A percentile compares a stretch with the other conserved stretches of the same genome.
These are phyloP conservation scores for Fusarium proliferatum DNA, from an alignment of 2,329 filamentous ascomycete genomes.

Conservation along the genomic window DNA sequence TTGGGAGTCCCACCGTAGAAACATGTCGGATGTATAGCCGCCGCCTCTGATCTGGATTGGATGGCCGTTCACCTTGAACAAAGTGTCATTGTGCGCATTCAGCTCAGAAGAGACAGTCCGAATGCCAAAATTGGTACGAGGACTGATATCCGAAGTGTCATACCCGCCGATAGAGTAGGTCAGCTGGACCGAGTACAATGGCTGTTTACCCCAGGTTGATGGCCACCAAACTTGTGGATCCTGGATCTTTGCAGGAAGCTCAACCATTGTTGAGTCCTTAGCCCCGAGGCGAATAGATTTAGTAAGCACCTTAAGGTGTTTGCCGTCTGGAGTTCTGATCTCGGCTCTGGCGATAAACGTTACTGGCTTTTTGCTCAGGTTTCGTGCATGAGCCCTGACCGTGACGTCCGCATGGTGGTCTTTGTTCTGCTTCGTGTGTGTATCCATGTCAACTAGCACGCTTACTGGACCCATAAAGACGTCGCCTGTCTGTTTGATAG, in stretches of 20 bases:
- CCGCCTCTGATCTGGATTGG: neutral
- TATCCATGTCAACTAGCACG: neutral
- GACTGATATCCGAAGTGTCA: neutral
- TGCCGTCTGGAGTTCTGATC: neutral
- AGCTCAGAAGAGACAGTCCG: neutral
- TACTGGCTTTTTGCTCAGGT: neutral
- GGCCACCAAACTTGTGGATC: neutral
- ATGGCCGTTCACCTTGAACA: neutral
- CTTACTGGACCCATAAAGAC: neutral
- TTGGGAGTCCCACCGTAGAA: neutral
- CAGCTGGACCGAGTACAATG: neutral
- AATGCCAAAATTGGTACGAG: neutral
- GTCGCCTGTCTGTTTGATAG: neutral
- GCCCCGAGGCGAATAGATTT: neutral
- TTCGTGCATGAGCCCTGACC: neutral
- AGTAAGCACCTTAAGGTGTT: neutral
- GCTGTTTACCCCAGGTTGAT: neutral
- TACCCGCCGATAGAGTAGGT: neutral
- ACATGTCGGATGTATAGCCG: neutral
- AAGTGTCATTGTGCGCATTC: neutral
- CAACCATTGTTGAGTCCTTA: neutral
- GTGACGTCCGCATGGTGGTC: neutral
- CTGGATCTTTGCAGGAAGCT: neutral
- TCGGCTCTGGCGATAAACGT: neutral
- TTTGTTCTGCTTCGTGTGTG: fast-evolving